These are phyloP conservation scores for Fragaria nilgerrensis DNA, from an alignment of 306 rosid species.

Conservation along the genomic window DNA sequence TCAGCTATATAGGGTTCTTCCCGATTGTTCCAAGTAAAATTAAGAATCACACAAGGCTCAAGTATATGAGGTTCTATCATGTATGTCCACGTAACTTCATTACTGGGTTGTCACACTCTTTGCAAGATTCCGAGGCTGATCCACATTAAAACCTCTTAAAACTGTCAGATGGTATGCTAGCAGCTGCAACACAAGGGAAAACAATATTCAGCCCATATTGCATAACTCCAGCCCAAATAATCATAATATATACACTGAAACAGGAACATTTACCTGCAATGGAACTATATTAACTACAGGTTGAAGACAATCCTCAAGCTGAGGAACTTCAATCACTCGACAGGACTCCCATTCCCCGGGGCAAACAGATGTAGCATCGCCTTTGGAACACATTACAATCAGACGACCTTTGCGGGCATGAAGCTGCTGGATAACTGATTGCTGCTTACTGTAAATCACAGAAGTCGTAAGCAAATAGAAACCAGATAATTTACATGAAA, in stretches of 20 bases:
- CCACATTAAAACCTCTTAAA: slow-evolving; percentile 86
- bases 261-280: slow-evolving; percentile 55
- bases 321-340: slow-evolving; percentile 87
- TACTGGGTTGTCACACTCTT: slow-evolving; percentile 92
- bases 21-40: background rate
- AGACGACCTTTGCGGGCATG: slow-evolving; percentile 97
- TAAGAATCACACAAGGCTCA: background rate
- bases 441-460: slow-evolving; percentile 81
- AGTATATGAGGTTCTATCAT: slow-evolving; percentile 1
- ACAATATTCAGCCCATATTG: background rate
- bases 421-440: slow-evolving; percentile 98
- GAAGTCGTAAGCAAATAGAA: slow-evolving; percentile 22
- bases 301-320: slow-evolving; percentile 92
- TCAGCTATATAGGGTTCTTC: slow-evolving; percentile 13
- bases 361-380: slow-evolving; percentile 70
- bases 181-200: slow-evolving; percentile 51
- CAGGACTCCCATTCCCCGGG: slow-evolving; percentile 60
- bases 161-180: slow-evolving; percentile 98
- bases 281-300: slow-evolving; percentile 93
- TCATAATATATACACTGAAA: background rate
- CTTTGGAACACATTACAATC: slow-evolving; percentile 84
- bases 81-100: slow-evolving; percentile 1
- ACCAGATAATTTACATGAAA: slow-evolving; percentile 23
- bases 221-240: slow-evolving; percentile 1
- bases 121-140: slow-evolving; percentile 97